These are phyloP conservation scores for Brassica rapa DNA, from an alignment of 345 rosid species.

Conservation along the genomic window DNA sequence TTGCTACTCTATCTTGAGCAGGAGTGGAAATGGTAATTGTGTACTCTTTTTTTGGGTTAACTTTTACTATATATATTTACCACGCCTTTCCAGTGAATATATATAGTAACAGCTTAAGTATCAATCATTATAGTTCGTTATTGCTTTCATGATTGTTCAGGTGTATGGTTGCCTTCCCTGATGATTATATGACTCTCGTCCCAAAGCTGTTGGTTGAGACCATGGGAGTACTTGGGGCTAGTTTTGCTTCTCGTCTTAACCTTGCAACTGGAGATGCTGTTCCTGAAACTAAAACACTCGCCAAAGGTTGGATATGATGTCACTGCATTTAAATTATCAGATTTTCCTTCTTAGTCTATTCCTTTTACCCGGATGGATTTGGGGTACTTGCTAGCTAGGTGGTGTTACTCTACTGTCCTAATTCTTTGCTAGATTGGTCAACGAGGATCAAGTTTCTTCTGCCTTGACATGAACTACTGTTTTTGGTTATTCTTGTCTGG, in stretches of 20 bases:
- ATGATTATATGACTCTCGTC: constrained; percentile 73
- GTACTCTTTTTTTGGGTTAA: neutral
- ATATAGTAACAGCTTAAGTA: too few species aligned
- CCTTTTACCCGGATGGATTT: constrained; percentile 7
- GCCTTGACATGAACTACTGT: neutral
- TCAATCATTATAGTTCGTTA: too few species aligned
- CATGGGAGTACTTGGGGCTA: constrained; percentile 72
- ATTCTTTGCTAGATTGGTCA: neutral
- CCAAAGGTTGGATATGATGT: constrained; percentile 54
- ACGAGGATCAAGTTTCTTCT: constrained; percentile 9
- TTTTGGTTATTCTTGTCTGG: neutral
- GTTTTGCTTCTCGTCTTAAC: constrained; percentile 81
- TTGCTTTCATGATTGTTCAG: constrained; percentile 45
- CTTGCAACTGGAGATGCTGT: constrained; percentile 85
- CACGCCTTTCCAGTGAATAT: too few species aligned
- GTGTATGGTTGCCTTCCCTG: constrained; percentile 96
- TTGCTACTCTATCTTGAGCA: constrained; percentile 93
- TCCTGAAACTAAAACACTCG: constrained; percentile 90
- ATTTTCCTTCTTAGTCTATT: constrained; percentile 4
- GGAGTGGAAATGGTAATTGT: constrained; percentile 93
- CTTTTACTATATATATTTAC: neutral
- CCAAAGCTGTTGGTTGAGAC: constrained; percentile 84
- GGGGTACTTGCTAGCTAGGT: neutral
- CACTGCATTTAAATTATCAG: constrained; percentile 3
- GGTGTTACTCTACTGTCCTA: constrained; percentile 3